phyloP scores from a whole-genome alignment of 139 green algal species.

The Chlorella sorokiniana region DNA sequence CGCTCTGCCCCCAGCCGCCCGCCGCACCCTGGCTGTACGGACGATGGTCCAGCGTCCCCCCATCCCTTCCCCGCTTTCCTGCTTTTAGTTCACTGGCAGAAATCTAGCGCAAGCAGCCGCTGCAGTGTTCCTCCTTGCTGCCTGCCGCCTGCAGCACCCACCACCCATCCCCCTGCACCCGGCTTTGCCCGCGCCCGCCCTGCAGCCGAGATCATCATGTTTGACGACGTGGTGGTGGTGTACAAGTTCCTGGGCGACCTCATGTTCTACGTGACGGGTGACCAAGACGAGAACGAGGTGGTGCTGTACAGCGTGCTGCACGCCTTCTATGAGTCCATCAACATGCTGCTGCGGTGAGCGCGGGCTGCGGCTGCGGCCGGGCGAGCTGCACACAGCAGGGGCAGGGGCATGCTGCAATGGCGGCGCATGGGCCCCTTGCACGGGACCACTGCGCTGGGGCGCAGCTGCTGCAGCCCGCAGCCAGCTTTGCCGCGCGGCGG shows the following conservation, averaged over 20 bases:
- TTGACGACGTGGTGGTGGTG: conserved; percentile 93
- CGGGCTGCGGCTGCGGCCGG: not conserved
- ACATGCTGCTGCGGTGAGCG: conserved; percentile 24
- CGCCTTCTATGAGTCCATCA: conserved; percentile 37
- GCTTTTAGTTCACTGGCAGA: no score
- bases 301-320: conserved; percentile 36
- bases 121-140: not conserved
- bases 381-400: not conserved
- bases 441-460: no score
- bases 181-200: not conserved
- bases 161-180: not conserved
- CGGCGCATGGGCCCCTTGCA: no score
- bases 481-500: no score
- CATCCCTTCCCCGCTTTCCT: no score
- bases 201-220: conserved; percentile 96
- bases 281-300: conserved; percentile 96
- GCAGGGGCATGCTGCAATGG: not conserved
- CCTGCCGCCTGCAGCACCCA: not conserved
- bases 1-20: no score
- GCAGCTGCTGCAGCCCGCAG: no score
- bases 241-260: conserved; percentile 98
- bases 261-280: conserved; percentile 96
- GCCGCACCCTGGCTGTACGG: not conserved
- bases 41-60: no score
- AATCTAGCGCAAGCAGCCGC: not conserved